phyloP scores from a whole-genome alignment of 2,329 filamentous ascomycete genomes.

The Coniochaeta sp. region DNA sequence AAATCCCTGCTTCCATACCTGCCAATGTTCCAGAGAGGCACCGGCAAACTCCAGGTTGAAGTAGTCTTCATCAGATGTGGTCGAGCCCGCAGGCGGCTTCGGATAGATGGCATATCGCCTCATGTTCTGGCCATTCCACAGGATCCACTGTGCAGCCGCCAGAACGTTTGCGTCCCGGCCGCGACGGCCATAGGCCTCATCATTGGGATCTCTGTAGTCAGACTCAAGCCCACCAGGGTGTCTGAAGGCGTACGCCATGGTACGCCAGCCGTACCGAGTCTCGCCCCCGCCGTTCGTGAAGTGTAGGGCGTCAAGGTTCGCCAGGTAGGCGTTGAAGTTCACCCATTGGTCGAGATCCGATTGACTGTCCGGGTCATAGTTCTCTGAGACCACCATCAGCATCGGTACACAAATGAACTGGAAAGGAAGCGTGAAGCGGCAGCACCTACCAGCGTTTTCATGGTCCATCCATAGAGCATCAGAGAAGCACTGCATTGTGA shows the following conservation, averaged over 20 bases:
- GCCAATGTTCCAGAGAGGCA: no score
- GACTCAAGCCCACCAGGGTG: neutral
- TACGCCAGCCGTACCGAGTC: neutral
- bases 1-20: no score
- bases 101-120: neutral
- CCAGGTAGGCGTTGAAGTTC: neutral
- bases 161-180: neutral
- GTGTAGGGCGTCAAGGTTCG: neutral
- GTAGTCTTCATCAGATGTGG: no score
- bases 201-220: neutral
- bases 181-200: neutral
- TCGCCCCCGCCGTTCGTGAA: neutral
- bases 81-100: neutral
- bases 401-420: no score
- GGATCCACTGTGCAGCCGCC: neutral
- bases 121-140: neutral
- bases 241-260: neutral
- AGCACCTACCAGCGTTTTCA: neutral
- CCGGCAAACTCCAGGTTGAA: no score
- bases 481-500: no score
- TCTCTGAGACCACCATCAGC: no score
- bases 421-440: no score
- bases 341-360: neutral
- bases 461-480: neutral
- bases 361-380: neutral